These are phyloP conservation scores for Ascochyta clinopodiicola DNA, from an alignment of 2,329 filamentous ascomycete genomes.

Conservation along the genomic window DNA sequence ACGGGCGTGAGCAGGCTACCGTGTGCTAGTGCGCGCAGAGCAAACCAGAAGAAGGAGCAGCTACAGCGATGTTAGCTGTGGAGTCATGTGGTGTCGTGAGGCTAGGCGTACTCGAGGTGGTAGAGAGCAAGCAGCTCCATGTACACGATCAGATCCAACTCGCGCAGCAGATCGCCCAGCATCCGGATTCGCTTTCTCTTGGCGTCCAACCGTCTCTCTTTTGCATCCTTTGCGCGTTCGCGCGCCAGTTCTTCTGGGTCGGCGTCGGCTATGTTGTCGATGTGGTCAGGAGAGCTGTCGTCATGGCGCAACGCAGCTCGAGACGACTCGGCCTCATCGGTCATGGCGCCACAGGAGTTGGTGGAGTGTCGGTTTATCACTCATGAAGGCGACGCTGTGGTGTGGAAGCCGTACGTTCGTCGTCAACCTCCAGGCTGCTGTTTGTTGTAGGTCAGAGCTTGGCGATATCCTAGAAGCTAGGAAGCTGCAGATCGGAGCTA, in stretches of 20 bases:
- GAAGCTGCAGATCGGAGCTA: slow-evolving; percentile 6
- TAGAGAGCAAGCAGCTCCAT: slow-evolving; percentile 67
- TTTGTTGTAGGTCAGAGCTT: slow-evolving; percentile 6
- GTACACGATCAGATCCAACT: slow-evolving; percentile 66
- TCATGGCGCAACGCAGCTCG: slow-evolving; percentile 33
- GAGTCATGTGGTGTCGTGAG: neutral
- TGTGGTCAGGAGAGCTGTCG: slow-evolving; percentile 20
- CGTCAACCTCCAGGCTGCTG: slow-evolving; percentile 18
- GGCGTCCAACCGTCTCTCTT: slow-evolving; percentile 41
- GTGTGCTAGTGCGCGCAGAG: slow-evolving; percentile 62
- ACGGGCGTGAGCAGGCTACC: slow-evolving; percentile 66
- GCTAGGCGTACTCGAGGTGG: slow-evolving; percentile 63
- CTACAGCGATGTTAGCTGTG: slow-evolving; percentile 43
- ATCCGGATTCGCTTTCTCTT: slow-evolving; percentile 46
- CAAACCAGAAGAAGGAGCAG: slow-evolving; percentile 65
- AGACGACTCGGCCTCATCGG: slow-evolving; percentile 49
- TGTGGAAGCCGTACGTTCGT: slow-evolving; percentile 9
- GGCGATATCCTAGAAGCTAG: slow-evolving; percentile 4
- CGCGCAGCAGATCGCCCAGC: slow-evolving; percentile 63
- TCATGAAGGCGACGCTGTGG: slow-evolving; percentile 36
- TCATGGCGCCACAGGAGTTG: slow-evolving; percentile 42
- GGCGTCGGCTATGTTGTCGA: slow-evolving; percentile 21
- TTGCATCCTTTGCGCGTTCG: slow-evolving; percentile 26
- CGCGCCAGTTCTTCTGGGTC: slow-evolving; percentile 31
- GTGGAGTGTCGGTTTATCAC: slow-evolving; percentile 19